Percentiles rank a stretch among this genome's conserved stretches.
Evolutionary conservation across 495 filamentous ascomycete genomes (phyloP).

Genomic region (Platismatia glauca): DNA sequence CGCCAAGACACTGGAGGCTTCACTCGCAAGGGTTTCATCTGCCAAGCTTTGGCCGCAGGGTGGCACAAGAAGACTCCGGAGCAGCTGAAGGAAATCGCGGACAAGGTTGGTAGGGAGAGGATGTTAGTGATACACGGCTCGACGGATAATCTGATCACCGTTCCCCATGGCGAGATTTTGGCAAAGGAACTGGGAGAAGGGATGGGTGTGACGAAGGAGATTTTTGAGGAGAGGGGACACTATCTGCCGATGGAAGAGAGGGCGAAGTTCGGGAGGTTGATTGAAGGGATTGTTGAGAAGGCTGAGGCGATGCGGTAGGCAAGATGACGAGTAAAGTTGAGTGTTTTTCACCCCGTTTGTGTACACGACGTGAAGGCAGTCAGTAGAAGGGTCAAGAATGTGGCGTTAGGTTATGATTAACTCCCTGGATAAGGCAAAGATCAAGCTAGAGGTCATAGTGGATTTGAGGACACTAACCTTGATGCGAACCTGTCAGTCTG

Average conservation of each 20-base stretch:
- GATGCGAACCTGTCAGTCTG: too few species aligned
- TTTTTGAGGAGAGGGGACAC: constrained; percentile 62
- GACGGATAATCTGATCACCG: constrained; percentile 61
- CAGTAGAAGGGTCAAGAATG: not conserved
- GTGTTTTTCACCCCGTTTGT: not conserved
- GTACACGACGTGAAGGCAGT: not conserved
- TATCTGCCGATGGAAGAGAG: constrained; percentile 54
- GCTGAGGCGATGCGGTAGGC: not conserved
- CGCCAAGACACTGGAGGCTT: constrained; percentile 45
- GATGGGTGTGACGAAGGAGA: constrained; percentile 37
- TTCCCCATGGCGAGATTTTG: constrained; percentile 50
- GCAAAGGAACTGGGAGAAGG: constrained; percentile 39
- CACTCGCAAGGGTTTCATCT: constrained; percentile 56
- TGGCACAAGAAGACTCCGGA: constrained; percentile 63
- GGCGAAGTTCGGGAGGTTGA: constrained; percentile 46
- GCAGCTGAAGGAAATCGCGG: constrained; percentile 53
- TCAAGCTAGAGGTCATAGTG: too few species aligned
- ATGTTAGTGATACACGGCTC: constrained; percentile 71
- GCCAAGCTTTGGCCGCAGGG: constrained; percentile 66
- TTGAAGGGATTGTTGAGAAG: constrained; percentile 43
- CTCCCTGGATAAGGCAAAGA: too few species aligned
- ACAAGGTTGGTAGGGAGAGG: constrained; percentile 57
- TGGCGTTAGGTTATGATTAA: too few species aligned
- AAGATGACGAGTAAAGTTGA: not conserved
- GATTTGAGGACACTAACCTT: too few species aligned